phyloP scores from a whole-genome alignment of 495 filamentous ascomycete species.

The Penicillium subrubescens region DNA sequence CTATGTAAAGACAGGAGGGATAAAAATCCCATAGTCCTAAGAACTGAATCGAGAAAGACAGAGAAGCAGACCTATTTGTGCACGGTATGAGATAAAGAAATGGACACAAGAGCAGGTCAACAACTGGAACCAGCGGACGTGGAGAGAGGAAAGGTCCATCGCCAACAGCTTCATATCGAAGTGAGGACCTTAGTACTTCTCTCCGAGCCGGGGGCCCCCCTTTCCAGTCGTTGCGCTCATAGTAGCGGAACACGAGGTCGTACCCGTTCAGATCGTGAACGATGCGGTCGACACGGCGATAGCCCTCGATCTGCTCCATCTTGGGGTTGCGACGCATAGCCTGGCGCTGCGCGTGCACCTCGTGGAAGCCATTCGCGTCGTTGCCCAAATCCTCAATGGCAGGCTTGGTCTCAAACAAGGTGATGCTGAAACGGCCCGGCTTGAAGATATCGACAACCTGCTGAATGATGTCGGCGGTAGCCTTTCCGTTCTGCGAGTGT shows the following conservation, averaged over 20 bases:
- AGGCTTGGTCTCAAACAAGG: constrained; percentile 89
- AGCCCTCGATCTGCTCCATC: constrained; percentile 85
- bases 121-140: constrained; percentile 20
- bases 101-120: constrained; percentile 7
- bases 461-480: constrained; percentile 86
- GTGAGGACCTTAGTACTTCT: constrained; percentile 43
- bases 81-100: constrained; percentile 6
- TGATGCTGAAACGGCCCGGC: constrained; percentile 94
- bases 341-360: constrained; percentile 49
- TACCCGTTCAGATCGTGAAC: constrained; percentile 98
- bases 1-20: constrained; percentile 15
- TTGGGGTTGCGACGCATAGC: constrained; percentile 57
- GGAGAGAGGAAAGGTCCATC: constrained; percentile 10
- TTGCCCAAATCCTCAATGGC: constrained; percentile 41
- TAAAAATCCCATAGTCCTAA: constrained; percentile 2
- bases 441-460: constrained; percentile 96
- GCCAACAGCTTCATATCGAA: background rate
- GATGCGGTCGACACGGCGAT: constrained; percentile 88
- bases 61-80: background rate
- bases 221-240: constrained; percentile 90
- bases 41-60: background rate
- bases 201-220: constrained; percentile 76
- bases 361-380: constrained; percentile 39
- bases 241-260: constrained; percentile 95
- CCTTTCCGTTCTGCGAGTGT: constrained; percentile 81